Base-by-base conservation (phyloP, 306 rosid genomes). In the Dicorynia guianensis region DNA sequence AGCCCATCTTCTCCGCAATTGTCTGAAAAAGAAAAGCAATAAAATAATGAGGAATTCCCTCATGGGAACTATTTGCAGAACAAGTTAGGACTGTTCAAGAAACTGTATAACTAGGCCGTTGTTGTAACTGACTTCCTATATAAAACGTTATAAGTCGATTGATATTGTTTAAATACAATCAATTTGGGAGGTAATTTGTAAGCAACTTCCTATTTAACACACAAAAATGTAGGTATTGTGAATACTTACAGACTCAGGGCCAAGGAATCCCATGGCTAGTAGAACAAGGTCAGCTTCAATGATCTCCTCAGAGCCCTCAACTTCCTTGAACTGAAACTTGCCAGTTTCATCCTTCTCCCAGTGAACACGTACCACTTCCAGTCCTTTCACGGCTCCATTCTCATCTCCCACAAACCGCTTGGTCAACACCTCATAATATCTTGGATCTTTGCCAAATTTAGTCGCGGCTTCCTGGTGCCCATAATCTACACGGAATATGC, bases 251-350 rank as follows among this genome's bases (percentile, higher is more conserved):
- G 93, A 68, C 76, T 96, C 98, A 2, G 99, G 99, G 71, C 99
- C 99, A 35, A 96, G 99, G 88, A 96, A 96, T 30, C 99, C 99
- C 99, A 96, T 92, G 67, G 99, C 99, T 12, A 96, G 87, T 5
- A 96, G 83, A 49, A 89, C 91, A 3, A 96, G 83, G 79, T 96
- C 98, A 10, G 93, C 96, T 81, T 89, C 97, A 19, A 96, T 85
- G 48, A 92, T 83, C 85, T 92, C 96, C 90, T 92, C 98, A 5
- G 88, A 80, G 25, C 98, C 99, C 79, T 90, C 96, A n/a, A 96
- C 79, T 83, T 96, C 99, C 83, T 89, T 89, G 62, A 88, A 85
- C 79, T 90, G 97, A 78, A 90, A 85, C 87, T 78, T 90, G 59
- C 98, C 99, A 3, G 77, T 63, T 49, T 86, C 91, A 89, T 96